Evolutionary conservation across 2,329 filamentous ascomycete genomes (phyloP).

Genomic region (Trichoderma pleuroti): DNA sequence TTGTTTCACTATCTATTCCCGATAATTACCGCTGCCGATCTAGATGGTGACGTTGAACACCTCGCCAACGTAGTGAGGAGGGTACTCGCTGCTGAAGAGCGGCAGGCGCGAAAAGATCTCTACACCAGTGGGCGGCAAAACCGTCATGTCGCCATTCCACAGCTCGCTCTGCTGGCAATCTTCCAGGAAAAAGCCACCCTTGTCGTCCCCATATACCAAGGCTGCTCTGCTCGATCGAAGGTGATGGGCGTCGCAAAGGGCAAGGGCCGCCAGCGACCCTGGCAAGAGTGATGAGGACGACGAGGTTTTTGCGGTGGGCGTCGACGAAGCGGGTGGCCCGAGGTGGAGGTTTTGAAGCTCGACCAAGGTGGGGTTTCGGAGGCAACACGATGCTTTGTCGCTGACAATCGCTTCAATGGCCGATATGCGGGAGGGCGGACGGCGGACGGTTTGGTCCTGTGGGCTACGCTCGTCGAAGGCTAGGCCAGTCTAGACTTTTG

Average conservation of each 20-base stretch:
- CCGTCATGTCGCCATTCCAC: too few relatives aligned
- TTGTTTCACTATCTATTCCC: too few relatives aligned
- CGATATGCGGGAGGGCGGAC: constrained; percentile 18
- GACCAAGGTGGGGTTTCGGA: constrained; percentile 13
- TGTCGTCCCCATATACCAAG: constrained; percentile 13
- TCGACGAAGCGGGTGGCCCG: constrained; percentile 4
- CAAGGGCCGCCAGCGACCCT: constrained; percentile 18
- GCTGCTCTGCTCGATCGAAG: constrained; percentile 3
- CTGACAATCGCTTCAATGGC: constrained; percentile 13
- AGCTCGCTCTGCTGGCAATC: too few relatives aligned
- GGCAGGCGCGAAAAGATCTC: not conserved
- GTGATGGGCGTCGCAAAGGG: constrained; percentile 3
- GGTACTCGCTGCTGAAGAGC: not conserved
- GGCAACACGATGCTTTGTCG: constrained; percentile 8
- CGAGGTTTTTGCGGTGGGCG: not conserved
- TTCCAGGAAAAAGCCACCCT: too few relatives aligned
- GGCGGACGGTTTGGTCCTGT: constrained; percentile 17
- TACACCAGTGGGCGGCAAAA: not conserved
- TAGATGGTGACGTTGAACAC: not conserved
- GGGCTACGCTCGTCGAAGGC: constrained; percentile 5
- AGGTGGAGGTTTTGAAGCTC: constrained; percentile 14
- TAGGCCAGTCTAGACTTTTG: constrained; percentile 19
- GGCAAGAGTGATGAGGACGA: not conserved
- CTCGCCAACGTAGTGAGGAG: not conserved
- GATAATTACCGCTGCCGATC: not conserved